Conservation (phyloP, 345 rosid species). For the Populus alba region DNA sequence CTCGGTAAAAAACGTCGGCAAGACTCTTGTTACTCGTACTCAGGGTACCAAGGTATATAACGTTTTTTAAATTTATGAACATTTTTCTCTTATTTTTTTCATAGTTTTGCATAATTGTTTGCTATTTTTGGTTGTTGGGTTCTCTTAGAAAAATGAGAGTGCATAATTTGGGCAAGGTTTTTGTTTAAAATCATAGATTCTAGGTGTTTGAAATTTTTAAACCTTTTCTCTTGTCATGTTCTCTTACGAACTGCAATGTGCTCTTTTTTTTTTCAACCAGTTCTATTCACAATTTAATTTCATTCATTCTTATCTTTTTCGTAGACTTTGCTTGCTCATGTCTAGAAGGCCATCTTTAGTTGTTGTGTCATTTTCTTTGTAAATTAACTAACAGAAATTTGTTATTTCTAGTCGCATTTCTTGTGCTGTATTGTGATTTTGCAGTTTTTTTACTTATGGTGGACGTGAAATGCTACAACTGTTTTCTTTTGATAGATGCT, state of each 20-base stretch:
- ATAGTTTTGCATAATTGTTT: not conserved
- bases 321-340: not conserved
- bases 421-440: not conserved
- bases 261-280: no score
- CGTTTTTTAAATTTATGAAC: not conserved
- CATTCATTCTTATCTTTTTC: not conserved
- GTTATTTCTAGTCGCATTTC: not conserved
- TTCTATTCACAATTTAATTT: not conserved
- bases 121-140: not conserved
- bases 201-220: not conserved
- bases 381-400: not conserved
- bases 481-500: not conserved
- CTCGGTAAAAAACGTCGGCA: constrained; percentile 63
- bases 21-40: constrained; percentile 85
- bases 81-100: not conserved
- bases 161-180: not conserved
- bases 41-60: constrained; percentile 89
- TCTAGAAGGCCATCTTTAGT: not conserved
- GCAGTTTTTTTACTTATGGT: not conserved
- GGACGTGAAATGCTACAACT: not conserved
- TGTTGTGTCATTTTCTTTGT: not conserved
- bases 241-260: not conserved
- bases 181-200: not conserved
- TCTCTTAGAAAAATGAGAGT: not conserved
- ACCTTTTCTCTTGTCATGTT: not conserved